Percentiles rank a stretch among this genome's conserved stretches.
Conservation (phyloP, 345 rosid species). For the Populus simonii region DNA sequence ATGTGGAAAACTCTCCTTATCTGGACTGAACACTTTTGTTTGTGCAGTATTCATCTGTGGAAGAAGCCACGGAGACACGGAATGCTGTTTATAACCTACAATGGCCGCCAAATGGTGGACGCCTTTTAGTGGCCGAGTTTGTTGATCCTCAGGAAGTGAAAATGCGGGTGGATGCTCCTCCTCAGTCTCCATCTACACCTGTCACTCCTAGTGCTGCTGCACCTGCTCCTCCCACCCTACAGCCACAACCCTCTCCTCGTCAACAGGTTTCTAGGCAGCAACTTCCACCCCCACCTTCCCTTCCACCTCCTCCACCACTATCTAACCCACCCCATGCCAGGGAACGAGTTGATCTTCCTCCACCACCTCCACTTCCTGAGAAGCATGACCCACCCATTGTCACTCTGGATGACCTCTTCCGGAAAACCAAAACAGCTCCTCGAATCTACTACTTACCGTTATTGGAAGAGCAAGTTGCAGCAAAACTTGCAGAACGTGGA, state of each 20-base stretch:
- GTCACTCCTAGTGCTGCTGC: constrained; percentile 26
- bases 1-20: too few relatives aligned
- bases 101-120: constrained; percentile 98
- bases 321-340: constrained; percentile 41
- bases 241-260: constrained; percentile 52
- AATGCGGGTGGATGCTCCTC: constrained; percentile 57
- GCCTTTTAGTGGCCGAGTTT: constrained; percentile 72
- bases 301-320: constrained; percentile 61
- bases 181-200: constrained; percentile 43
- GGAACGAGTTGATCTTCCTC: constrained; percentile 59
- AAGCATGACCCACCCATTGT: constrained; percentile 81
- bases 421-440: constrained; percentile 92
- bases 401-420: constrained; percentile 88
- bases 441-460: constrained; percentile 90
- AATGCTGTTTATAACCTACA: constrained; percentile 86
- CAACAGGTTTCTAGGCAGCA: constrained; percentile 55
- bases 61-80: constrained; percentile 81
- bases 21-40: constrained; percentile 15
- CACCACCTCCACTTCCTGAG: constrained; percentile 61
- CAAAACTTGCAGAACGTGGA: constrained; percentile 53
- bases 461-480: constrained; percentile 83
- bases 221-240: constrained; percentile 24
- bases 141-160: constrained; percentile 84
- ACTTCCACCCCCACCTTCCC: constrained; percentile 52
- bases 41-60: constrained; percentile 79